phyloP scores from a whole-genome alignment of 345 rosid genomes.

The Dipteronia sinensis region DNA sequence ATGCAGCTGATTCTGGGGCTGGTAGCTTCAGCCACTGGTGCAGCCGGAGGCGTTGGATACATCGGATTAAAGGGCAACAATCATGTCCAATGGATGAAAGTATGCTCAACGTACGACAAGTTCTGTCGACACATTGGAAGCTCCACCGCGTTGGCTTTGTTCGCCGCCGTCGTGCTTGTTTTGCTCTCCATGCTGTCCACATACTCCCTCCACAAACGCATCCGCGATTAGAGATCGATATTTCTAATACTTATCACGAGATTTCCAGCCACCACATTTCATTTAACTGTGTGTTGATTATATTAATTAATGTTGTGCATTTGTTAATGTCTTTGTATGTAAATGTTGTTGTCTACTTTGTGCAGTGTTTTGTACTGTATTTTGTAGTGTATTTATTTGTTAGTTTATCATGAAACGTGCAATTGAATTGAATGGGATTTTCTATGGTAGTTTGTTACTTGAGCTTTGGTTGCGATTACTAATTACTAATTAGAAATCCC shows the following conservation, averaged over 20 bases:
- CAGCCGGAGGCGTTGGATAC: slow-evolving; percentile 76
- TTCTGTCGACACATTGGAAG: slow-evolving; percentile 60
- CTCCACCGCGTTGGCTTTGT: slow-evolving; percentile 47
- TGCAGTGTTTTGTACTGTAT: neutral
- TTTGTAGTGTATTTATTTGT: neutral
- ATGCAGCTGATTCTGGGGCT: slow-evolving; percentile 72
- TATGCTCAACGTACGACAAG: slow-evolving; percentile 56
- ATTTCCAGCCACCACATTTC: neutral
- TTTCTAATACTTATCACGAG: neutral
- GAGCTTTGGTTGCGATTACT: too few species aligned
- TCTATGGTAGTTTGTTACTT: neutral
- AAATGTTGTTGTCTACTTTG: neutral
- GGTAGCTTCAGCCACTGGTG: slow-evolving; percentile 74
- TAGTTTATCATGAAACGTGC: neutral
- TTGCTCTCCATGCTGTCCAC: slow-evolving; percentile 53
- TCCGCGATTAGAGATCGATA: slow-evolving; percentile 15
- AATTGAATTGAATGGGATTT: neutral
- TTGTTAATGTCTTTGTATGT: neutral
- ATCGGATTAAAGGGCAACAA: slow-evolving; percentile 69
- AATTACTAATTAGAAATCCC: too few species aligned
- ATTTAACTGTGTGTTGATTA: neutral
- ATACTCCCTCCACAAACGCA: slow-evolving; percentile 42
- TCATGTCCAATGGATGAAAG: slow-evolving; percentile 50
- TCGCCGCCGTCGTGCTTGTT: slow-evolving; percentile 63
- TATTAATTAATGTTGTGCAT: neutral